Evolutionary conservation across 2,329 filamentous ascomycete genomes (phyloP).

Genomic region (Aspergillus spinulosporus): DNA sequence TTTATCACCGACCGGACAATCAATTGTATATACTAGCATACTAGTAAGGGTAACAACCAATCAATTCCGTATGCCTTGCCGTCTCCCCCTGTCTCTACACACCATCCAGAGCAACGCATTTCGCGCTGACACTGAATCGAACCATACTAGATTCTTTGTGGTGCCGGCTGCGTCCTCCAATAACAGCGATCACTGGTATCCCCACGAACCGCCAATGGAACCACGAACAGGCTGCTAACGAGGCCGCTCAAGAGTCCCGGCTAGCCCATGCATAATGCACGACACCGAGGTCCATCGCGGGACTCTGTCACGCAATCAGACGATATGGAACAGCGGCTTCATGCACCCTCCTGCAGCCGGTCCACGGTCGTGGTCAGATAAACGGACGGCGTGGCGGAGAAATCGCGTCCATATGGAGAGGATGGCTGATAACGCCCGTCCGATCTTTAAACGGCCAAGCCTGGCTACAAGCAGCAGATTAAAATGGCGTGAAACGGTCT

Average conservation of each 20-base stretch:
- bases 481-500: background rate
- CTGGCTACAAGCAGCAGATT: background rate
- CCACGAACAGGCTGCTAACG: conserved; percentile 9
- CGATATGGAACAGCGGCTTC: conserved; percentile 14
- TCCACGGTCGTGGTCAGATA: background rate
- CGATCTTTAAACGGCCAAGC: background rate
- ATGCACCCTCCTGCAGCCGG: conserved; percentile 16
- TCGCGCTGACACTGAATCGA: background rate
- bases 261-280: conserved; percentile 16
- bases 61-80: background rate
- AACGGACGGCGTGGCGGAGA: background rate
- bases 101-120: background rate
- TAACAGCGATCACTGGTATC: background rate
- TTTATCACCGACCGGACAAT: background rate
- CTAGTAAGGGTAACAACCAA: background rate
- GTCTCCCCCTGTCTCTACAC: background rate
- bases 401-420: background rate
- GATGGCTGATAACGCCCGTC: background rate
- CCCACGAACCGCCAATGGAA: conserved; percentile 5
- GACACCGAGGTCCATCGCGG: background rate
- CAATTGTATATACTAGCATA: background rate
- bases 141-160: background rate
- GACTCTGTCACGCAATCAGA: background rate
- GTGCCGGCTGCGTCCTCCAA: background rate
- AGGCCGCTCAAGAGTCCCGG: background rate